Percentiles rank a stretch among this genome's conserved stretches.
These are phyloP conservation scores for Actinidia polygama DNA, from an alignment of 179 eudicot genomes.

Conservation along the genomic window DNA sequence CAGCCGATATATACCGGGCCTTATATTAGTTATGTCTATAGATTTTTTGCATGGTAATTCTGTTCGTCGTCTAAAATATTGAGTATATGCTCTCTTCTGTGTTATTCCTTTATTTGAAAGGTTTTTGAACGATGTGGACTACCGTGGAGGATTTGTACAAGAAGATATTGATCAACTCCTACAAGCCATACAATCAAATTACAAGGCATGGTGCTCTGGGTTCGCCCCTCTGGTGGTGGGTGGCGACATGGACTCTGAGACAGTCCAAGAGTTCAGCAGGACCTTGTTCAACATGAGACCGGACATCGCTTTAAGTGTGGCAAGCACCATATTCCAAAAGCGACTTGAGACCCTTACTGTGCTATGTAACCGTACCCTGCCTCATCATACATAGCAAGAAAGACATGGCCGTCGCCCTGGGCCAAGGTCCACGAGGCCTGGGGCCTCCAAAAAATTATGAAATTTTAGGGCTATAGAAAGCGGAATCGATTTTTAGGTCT, in stretches of 20 bases:
- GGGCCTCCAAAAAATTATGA: too few species aligned
- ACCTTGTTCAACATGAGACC: conserved; percentile 94
- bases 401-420: conserved; percentile 92
- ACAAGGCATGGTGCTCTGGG: conserved; percentile 82
- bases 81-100: too few species aligned
- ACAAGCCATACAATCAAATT: conserved; percentile 75
- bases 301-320: conserved; percentile 78
- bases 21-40: too few species aligned
- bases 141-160: conserved; percentile 86
- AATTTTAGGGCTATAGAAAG: too few species aligned
- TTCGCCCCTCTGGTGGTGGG: conserved; percentile 86
- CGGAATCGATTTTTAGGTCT: too few species aligned
- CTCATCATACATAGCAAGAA: conserved; percentile 86
- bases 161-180: conserved; percentile 78
- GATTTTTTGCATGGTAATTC: too few species aligned
- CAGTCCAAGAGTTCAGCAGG: conserved; percentile 87
- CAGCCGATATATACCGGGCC: too few species aligned
- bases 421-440: too few species aligned
- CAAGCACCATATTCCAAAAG: conserved; percentile 71
- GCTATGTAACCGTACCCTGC: conserved; percentile 69
- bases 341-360: conserved; percentile 58
- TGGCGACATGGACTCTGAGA: conserved; percentile 88
- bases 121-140: conserved; percentile 80
- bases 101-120: conserved; percentile 35
- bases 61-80: too few species aligned